A percentile compares a stretch with the other conserved stretches of the same genome.
Conservation (phyloP, 768 basidiomycete genomes). For the Hortiboletus flavorubellus region DNA sequence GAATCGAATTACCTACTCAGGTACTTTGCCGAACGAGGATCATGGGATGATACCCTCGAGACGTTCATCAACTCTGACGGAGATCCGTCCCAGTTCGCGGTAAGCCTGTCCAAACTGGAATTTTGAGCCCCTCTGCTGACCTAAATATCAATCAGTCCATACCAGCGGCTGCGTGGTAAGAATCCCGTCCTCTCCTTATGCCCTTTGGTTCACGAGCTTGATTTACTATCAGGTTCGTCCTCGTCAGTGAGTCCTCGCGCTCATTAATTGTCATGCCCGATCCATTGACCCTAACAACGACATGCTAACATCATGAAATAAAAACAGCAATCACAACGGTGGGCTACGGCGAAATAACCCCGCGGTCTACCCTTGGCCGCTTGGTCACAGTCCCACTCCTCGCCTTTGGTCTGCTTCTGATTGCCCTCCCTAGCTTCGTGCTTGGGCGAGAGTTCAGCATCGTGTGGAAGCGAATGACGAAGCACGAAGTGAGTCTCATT, state of each 20-base stretch:
- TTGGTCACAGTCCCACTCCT: conserved; percentile 84
- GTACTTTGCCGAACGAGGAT: conserved; percentile 88
- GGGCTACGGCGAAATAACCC: conserved; percentile 90
- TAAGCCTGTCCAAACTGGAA: conserved; percentile 29
- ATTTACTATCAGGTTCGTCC: conserved; percentile 51
- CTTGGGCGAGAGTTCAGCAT: conserved; percentile 88
- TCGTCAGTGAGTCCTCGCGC: conserved; percentile 59
- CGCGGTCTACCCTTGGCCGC: conserved; percentile 82
- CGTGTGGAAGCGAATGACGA: conserved; percentile 83
- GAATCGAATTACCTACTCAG: conserved; percentile 31
- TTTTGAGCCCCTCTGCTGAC: background rate
- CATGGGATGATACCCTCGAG: conserved; percentile 79
- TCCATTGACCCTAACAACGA: background rate
- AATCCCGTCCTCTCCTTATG: conserved; percentile 2
- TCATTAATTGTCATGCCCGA: background rate
- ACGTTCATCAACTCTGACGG: conserved; percentile 86
- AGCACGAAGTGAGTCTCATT: conserved; percentile 36
- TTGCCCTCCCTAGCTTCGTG: conserved; percentile 90
- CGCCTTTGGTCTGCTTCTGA: conserved; percentile 81
- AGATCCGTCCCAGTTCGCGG: conserved; percentile 75
- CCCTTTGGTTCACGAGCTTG: background rate
- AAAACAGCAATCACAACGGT: conserved; percentile 77
- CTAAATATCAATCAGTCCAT: conserved; percentile 45
- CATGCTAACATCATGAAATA: background rate
- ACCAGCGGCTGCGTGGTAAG: conserved; percentile 75